Conservation (phyloP, 2,329 filamentous ascomycete genomes). For the Chrysoporthe puriensis region DNA sequence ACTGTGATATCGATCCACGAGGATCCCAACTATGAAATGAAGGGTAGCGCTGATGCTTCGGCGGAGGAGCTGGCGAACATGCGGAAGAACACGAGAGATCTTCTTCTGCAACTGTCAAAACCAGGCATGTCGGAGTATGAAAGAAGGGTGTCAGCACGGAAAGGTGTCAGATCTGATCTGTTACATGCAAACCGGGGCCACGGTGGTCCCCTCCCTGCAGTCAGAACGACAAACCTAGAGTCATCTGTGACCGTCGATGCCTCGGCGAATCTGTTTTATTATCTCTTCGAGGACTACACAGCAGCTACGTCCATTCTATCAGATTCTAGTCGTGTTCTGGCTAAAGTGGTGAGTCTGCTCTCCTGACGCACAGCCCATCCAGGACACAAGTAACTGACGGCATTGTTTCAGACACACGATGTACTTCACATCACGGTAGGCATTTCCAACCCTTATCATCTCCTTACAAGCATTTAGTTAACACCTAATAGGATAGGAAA, state of each 20-base stretch:
- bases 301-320: slow-evolving; percentile 61
- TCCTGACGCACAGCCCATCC: slow-evolving; percentile 1
- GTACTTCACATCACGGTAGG: slow-evolving; percentile 43
- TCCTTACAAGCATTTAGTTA: neutral
- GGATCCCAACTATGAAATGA: slow-evolving; percentile 44
- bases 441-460: neutral
- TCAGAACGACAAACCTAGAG: slow-evolving; percentile 27
- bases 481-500: slow-evolving; percentile 26
- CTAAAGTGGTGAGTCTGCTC: slow-evolving; percentile 48
- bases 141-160: slow-evolving; percentile 47
- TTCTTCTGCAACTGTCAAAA: slow-evolving; percentile 45
- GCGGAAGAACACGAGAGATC: slow-evolving; percentile 43
- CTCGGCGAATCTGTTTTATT: slow-evolving; percentile 66
- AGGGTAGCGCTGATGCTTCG: slow-evolving; percentile 10
- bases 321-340: slow-evolving; percentile 48
- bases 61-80: slow-evolving; percentile 40
- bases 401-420: slow-evolving; percentile 37
- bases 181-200: neutral
- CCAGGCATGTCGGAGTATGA: slow-evolving; percentile 44
- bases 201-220: slow-evolving; percentile 10
- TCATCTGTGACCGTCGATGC: slow-evolving; percentile 48
- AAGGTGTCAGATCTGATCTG: slow-evolving; percentile 41
- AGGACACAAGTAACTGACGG: slow-evolving; percentile 7
- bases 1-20: slow-evolving; percentile 75
- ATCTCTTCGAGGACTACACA: slow-evolving; percentile 68